A percentile compares a stretch with the other conserved stretches of the same genome.
These are phyloP conservation scores for Nepenthes gracilis DNA, from an alignment of 148 eudicot genomes.

Conservation along the genomic window DNA sequence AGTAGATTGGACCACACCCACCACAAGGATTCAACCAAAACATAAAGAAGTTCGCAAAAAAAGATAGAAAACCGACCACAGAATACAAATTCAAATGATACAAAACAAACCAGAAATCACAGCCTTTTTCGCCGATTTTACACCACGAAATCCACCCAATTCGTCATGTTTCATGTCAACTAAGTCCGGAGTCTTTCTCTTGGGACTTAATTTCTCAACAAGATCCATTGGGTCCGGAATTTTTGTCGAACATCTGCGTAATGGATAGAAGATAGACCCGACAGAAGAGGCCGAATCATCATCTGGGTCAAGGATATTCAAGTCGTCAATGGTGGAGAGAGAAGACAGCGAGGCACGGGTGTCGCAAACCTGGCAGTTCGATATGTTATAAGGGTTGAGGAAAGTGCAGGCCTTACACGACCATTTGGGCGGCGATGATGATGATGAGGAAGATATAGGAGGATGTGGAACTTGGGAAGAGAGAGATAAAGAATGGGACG, in stretches of 20 bases:
- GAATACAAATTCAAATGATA: not conserved
- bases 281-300: slow-evolving; percentile 30
- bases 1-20: too few species aligned
- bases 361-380: slow-evolving; percentile 53
- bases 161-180: not conserved
- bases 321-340: slow-evolving; percentile 14
- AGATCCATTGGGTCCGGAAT: slow-evolving; percentile 1
- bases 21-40: too few species aligned
- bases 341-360: slow-evolving; percentile 32
- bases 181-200: not conserved
- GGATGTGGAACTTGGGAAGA: slow-evolving; percentile 13
- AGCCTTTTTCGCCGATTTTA: slow-evolving; percentile 9
- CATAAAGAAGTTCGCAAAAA: too few species aligned
- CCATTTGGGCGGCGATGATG: slow-evolving; percentile 43
- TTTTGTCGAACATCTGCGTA: slow-evolving; percentile 29
- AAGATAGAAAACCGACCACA: too few species aligned
- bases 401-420: slow-evolving; percentile 79
- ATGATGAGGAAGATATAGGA: slow-evolving; percentile 19
- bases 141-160: slow-evolving; percentile 11
- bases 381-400: slow-evolving; percentile 34
- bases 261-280: slow-evolving; percentile 66
- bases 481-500: slow-evolving; percentile 14
- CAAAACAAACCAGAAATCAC: not conserved
- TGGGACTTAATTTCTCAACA: slow-evolving; percentile 9
- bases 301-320: slow-evolving; percentile 11